Base-by-base conservation (phyloP, 139 green algal species). In the Coelastrella sp. region DNA sequence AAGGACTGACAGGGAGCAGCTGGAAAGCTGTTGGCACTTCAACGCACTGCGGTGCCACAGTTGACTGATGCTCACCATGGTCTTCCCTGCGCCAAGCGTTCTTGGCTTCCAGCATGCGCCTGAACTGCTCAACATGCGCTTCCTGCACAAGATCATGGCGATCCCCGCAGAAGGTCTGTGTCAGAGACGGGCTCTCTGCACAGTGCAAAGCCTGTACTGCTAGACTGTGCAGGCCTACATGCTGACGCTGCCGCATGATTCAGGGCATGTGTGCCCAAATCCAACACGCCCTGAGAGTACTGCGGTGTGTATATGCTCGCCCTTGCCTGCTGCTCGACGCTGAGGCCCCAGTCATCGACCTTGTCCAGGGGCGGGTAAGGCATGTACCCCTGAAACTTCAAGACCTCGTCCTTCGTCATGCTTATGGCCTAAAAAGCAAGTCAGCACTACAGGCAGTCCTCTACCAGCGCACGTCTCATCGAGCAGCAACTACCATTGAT, bases 91-190 rank as follows among this genome's bases (percentile, higher is more conserved):
- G 80, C 90, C 89, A 93, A 3, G 85, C 84, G 10, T 93, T 80
- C 20, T 89, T 86, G 0, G 71, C 59, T 56, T 80, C 89, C 16
- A 95, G 68, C 5, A 92, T 85, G 19, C 88, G 85, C 32, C 93
- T 81, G 68, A 95, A 95, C 60, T 94, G 92, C 88, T 95, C 93
- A 16, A 95, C 93, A 71, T 93, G 90, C 5, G 90, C 89, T 68
- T 95, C 93, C 93, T 95, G 80, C 68, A 75, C 11, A 76, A 7
- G 7, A 81, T 54, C 71, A 82, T 14, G 78, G 5, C 56, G 16
- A 71, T 71, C 0, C 61, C 11, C 32, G 32, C 32, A 47, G 32
- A 47, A 47, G 32, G 32, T 47, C 32, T 47, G 32, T 47, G 32
- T 47, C 32, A 47, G 32, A 47, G 32, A 47, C 32, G 32, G 32